Evolutionary conservation across 1,139 yeast species (phyloP), one percentile per base, ranked within the genome.

Genomic region (Pichia sp.): DNA sequence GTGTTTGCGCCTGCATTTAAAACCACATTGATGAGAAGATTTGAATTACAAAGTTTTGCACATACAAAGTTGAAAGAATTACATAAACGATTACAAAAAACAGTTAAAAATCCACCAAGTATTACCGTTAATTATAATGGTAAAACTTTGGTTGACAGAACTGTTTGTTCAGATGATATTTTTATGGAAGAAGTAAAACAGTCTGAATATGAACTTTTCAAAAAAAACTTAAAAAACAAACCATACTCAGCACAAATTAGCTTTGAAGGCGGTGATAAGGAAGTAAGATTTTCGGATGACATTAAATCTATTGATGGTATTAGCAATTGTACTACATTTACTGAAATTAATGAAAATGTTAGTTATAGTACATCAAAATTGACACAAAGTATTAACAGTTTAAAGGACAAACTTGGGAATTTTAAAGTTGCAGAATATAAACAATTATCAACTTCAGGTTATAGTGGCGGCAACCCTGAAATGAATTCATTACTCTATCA

Each of bases 71-170:
- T 60, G 35, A 50, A 43, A 28, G 24, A 21, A 4, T 29, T 56
- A 3, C 42, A 51, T 38, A 16, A 37, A 2, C 38, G 40, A 11
- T 35, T 57, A 46, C 25, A 54, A 20, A 37, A 46, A 31, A 46
- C 42, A 18, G 50, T 49, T 15, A 49, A 42, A 34, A 41, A 42
- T 42, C 63, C 55, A 5, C 69, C 73, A 4, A 49, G 62, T 3
- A 62, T 69, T 14, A 62, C 61, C 5, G 53, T 69, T n/a, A 66
- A 63, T 26, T 64, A 68, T 38, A 65, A 65, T 23, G 72, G 68
- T 13, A 60, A 60, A 35, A 48, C 61, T 20, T 65, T 67, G 41
- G 65, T 70, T 3, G 75, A 70, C 48, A 65, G 72, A 2, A 59
- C 63, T 41, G 51, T 57, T 40, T 53, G 66, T 47, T 55, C 68